Evolutionary conservation across 2,329 filamentous ascomycete genomes (phyloP), one percentile per base, ranked within the genome.

Genomic region (Graphilbum sp.): DNA sequence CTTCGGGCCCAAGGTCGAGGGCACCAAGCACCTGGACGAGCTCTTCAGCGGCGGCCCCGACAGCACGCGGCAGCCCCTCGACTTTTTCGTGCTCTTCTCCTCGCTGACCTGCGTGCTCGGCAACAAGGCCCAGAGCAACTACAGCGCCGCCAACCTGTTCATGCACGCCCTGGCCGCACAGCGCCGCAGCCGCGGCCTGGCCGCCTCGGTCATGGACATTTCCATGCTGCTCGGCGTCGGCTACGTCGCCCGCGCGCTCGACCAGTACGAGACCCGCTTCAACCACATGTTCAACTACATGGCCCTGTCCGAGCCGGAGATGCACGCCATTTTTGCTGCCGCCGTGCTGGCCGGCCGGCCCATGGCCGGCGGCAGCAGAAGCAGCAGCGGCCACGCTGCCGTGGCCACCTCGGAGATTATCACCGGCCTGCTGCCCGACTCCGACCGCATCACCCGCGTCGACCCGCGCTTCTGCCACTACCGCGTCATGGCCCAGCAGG

Each of bases 121-220:
- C 8, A 50, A 54, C 17, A 43, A 49, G 1, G 54, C 50, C 0
- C 62, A 64, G 41, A 51, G 53, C 35, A 63, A 58, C 42, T 60
- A 67, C 43, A 48, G 54, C 4, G 54, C 57, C 1, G 59, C 53
- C 15, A 64, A 62, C 43, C 51, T 54, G 10, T 66, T 57, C 47
- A 46, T 62, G 25, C 56, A 63, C 27, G 48, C 54, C 5, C 54
- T 65, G 20, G 55, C 52, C 4, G 52, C 54, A 15, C 58, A 57
- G 37, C 55, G 62, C 11, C 43, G 49, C 5, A 38, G 39, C 1
- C 45, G 46, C 2, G 59, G 58, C 3, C 49, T 64, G 6, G 50
- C 59, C 0, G 62, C 55, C 3, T 54, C 56, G 0, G 45, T 50
- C 12, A 53, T 67, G 2, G 49, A 67, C 41, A 51, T 68, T 9